Conservation (phyloP, 192 early-diverging fungal species). For the Rhizoclosmatium sp. region DNA sequence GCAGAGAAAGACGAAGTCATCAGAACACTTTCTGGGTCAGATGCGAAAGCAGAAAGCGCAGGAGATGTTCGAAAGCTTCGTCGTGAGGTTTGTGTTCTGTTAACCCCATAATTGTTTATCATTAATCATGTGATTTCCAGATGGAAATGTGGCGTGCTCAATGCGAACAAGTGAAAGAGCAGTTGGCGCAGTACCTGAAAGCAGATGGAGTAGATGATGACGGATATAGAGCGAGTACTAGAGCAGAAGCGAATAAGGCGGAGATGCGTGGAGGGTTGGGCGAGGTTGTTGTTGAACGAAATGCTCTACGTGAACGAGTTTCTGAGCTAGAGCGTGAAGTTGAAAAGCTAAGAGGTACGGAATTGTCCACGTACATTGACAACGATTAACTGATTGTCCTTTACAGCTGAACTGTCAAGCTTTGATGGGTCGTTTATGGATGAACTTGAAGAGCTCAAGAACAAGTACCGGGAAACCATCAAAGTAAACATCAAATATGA, state of each 20-base stretch:
- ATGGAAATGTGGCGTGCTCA: conserved; percentile 50
- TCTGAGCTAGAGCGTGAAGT: conserved; percentile 33
- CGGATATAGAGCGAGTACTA: neutral
- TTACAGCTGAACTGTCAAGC: conserved; percentile 37
- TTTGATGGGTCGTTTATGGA: conserved; percentile 42
- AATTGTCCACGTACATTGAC: neutral
- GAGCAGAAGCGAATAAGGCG: conserved; percentile 9
- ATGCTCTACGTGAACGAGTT: conserved; percentile 26
- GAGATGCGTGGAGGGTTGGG: conserved; percentile 20
- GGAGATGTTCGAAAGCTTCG: conserved; percentile 40
- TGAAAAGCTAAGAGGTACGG: conserved; percentile 26
- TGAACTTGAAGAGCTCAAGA: conserved; percentile 49
- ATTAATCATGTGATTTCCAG: conserved; percentile 5
- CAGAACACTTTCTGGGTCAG: conserved; percentile 40
- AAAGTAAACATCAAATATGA: conserved; percentile 49
- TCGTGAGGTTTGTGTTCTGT: conserved; percentile 20
- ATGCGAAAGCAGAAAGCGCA: conserved; percentile 14
- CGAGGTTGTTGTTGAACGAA: conserved; percentile 27
- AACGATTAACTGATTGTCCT: neutral
- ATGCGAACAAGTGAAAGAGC: conserved; percentile 42
- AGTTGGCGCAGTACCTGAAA: conserved; percentile 28
- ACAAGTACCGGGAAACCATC: conserved; percentile 47
- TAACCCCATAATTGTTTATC: neutral
- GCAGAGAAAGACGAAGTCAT: conserved; percentile 45
- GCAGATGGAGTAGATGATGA: neutral